phyloP scores from a whole-genome alignment of 202 grass and related monocot genomes.

The Elaeis oleifera region DNA sequence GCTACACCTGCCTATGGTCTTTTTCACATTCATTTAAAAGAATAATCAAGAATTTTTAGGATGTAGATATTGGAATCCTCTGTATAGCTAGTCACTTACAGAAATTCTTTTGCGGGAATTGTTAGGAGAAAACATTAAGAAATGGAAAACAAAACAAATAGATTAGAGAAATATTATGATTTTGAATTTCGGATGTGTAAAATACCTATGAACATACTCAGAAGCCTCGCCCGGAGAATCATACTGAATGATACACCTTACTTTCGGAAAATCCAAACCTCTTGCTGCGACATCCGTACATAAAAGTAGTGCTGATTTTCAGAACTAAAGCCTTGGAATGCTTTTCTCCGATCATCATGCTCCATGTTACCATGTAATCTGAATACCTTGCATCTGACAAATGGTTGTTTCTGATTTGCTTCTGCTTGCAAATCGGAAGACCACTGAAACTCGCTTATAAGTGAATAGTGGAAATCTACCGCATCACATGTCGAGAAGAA shows the following conservation, averaged over 20 bases:
- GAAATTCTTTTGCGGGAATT: no score
- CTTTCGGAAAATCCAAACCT: slow-evolving; percentile 91
- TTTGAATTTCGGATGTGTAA: neutral
- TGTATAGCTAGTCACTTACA: no score
- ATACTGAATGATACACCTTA: slow-evolving; percentile 86
- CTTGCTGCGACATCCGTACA: slow-evolving; percentile 84
- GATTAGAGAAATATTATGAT: neutral
- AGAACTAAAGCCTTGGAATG: slow-evolving; percentile 71
- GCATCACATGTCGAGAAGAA: slow-evolving; percentile 94
- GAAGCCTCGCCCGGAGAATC: slow-evolving; percentile 96
- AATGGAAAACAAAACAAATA: no score
- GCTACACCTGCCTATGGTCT: no score
- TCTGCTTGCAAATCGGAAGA: slow-evolving; percentile 35
- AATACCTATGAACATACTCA: slow-evolving; percentile 95
- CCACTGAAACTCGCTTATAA: slow-evolving; percentile 66
- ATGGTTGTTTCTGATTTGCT: slow-evolving; percentile 39
- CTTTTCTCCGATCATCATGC: slow-evolving; percentile 69
- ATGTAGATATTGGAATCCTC: no score
- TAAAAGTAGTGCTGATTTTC: slow-evolving; percentile 83
- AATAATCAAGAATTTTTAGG: no score
- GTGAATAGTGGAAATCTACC: slow-evolving; percentile 70
- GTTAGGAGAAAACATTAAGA: no score
- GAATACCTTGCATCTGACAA: slow-evolving; percentile 63
- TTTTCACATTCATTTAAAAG: no score
- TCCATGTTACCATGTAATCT: slow-evolving; percentile 89